These are phyloP conservation scores for Apiotrichum mycotoxinovorans DNA, from an alignment of 1,284 basidiomycete species.

Conservation along the genomic window DNA sequence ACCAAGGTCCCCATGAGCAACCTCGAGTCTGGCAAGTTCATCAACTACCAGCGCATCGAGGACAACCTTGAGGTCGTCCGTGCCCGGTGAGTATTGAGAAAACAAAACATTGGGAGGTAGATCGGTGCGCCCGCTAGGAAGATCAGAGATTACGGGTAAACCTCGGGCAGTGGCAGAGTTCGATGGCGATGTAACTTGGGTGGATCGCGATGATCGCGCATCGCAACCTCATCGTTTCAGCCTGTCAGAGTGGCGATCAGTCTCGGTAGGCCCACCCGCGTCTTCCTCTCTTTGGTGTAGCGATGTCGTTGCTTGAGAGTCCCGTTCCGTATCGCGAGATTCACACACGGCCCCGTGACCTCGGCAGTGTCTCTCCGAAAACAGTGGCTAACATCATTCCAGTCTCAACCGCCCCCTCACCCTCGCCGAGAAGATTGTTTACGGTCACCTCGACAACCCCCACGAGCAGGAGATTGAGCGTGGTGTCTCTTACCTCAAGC, in stretches of 20 bases:
- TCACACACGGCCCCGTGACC: background rate
- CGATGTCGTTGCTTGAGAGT: background rate
- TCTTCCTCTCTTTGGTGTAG: too few species aligned
- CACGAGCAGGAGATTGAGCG: constrained; percentile 81
- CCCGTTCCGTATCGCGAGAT: too few species aligned
- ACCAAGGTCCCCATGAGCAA: constrained; percentile 93
- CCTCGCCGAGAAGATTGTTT: constrained; percentile 96
- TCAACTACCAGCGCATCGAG: constrained; percentile 98
- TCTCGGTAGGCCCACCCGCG: too few species aligned
- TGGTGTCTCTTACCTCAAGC: constrained; percentile 89
- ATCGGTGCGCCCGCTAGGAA: too few species aligned
- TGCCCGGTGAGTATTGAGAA: constrained; percentile 58
- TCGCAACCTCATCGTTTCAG: too few species aligned
- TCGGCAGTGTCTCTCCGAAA: background rate
- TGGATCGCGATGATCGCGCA: background rate
- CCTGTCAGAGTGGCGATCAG: too few species aligned
- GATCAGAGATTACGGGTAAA: background rate
- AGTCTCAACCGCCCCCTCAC: constrained; percentile 92
- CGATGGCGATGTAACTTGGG: background rate
- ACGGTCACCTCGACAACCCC: constrained; percentile 95
- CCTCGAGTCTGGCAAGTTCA: constrained; percentile 68
- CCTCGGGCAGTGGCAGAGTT: background rate
- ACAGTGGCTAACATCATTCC: constrained; percentile 7
- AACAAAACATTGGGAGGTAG: background rate
- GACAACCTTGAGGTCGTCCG: constrained; percentile 86